Percentiles rank a stretch among this genome's conserved stretches.
Evolutionary conservation across 345 rosid species (phyloP).

Genomic region (Heritiera littoralis): DNA sequence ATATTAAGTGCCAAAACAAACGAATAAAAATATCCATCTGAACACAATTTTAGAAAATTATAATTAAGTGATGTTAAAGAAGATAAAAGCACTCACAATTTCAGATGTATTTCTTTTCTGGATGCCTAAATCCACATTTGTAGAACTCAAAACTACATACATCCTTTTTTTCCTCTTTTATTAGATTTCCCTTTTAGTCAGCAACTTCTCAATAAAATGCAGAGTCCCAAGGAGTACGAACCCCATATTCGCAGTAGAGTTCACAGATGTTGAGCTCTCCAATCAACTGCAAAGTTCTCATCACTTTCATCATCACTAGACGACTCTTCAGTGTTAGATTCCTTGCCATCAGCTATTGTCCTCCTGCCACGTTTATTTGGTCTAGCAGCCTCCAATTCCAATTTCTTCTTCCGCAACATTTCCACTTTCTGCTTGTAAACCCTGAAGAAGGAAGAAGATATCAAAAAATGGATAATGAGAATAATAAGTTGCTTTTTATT

Average conservation of each 20-base stretch:
- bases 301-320: constrained; percentile 67
- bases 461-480: background rate
- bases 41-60: background rate
- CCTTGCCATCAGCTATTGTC: constrained; percentile 38
- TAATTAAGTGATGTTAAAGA: too few relatives aligned
- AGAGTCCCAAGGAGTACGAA: constrained; percentile 4
- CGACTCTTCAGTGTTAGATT: constrained; percentile 46
- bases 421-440: constrained; percentile 65
- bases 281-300: constrained; percentile 74
- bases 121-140: constrained; percentile 4
- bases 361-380: constrained; percentile 53
- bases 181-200: background rate
- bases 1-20: background rate
- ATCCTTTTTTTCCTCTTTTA: background rate
- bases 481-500: background rate
- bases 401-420: constrained; percentile 57
- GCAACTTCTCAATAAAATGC: constrained; percentile 1
- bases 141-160: background rate
- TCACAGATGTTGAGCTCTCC: constrained; percentile 96
- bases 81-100: constrained; percentile 4
- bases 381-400: constrained; percentile 68
- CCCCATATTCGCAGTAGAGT: constrained; percentile 34
- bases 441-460: constrained; percentile 35
- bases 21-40: too few relatives aligned
- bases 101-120: constrained; percentile 1